A percentile compares a stretch with the other conserved stretches of the same genome.
Conservation (phyloP, 2,329 filamentous ascomycete genomes). For the Verticillium tricorpus region DNA sequence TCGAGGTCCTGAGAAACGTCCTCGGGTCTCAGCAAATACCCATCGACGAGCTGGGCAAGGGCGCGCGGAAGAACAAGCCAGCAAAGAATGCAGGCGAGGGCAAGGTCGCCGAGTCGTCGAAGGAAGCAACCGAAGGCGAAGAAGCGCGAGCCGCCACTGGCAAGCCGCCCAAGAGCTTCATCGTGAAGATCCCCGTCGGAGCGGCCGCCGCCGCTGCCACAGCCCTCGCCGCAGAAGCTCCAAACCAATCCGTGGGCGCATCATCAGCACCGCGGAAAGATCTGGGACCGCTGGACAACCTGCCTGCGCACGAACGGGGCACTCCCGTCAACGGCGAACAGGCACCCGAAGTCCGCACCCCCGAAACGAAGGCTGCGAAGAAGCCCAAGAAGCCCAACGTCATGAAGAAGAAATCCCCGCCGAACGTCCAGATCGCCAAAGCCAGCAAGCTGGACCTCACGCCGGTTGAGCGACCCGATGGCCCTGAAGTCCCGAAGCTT, state of each 20-base stretch:
- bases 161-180: background rate
- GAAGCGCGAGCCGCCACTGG: slow-evolving; percentile 1
- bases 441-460: slow-evolving; percentile 16
- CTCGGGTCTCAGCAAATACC: slow-evolving; percentile 22
- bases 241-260: too few species aligned
- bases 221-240: background rate
- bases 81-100: background rate
- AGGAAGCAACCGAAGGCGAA: background rate
- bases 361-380: background rate
- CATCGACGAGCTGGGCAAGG: slow-evolving; percentile 8
- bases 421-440: slow-evolving; percentile 1
- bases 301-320: background rate
- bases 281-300: background rate
- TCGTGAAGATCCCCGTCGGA: background rate
- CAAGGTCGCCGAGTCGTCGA: background rate
- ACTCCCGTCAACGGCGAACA: background rate
- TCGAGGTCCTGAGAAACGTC: slow-evolving; percentile 32
- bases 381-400: background rate
- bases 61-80: background rate
- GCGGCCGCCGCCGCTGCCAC: background rate
- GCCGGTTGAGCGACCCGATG: slow-evolving; percentile 26
- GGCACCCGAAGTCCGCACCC: background rate
- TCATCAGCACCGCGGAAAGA: background rate
- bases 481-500: slow-evolving; percentile 51
- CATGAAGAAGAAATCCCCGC: background rate